Conservation (phyloP, 2,329 filamentous ascomycete species). For the Pseudogymnoascus sp. region DNA sequence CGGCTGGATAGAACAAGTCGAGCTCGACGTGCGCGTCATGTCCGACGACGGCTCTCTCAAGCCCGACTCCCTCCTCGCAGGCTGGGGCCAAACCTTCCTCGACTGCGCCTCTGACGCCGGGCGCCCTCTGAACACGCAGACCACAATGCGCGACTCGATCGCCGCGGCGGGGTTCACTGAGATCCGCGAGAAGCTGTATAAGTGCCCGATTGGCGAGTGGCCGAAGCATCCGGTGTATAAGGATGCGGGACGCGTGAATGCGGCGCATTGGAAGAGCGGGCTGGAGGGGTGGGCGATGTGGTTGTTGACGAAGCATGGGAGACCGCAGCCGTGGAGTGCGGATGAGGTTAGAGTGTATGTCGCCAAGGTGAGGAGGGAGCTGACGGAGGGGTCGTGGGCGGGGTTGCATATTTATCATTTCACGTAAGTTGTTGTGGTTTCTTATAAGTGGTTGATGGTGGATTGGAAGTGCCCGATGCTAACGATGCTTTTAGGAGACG, state of each 20-base stretch:
- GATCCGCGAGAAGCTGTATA: not conserved
- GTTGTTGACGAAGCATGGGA: constrained; percentile 23
- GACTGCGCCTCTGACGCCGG: constrained; percentile 20
- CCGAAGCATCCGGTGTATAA: constrained; percentile 11
- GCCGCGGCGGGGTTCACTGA: constrained; percentile 16
- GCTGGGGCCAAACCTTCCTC: constrained; percentile 21
- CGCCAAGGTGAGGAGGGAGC: constrained; percentile 18
- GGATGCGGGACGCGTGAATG: constrained; percentile 17
- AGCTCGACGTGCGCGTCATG: not conserved
- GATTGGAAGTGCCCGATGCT: too few species aligned
- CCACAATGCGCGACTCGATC: constrained; percentile 22
- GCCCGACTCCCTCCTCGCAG: constrained; percentile 13
- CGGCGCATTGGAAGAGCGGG: constrained; percentile 24
- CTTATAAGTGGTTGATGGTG: not conserved
- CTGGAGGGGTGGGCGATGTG: constrained; percentile 27
- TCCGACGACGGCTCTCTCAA: constrained; percentile 11
- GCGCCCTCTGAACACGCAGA: constrained; percentile 19
- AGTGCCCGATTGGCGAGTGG: constrained; percentile 3
- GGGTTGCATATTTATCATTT: constrained; percentile 3
- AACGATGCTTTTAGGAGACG: not conserved
- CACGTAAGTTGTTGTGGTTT: not conserved
- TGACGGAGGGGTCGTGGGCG: constrained; percentile 11
- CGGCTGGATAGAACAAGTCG: constrained; percentile 11
- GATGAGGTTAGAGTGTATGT: constrained; percentile 23
- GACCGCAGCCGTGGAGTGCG: constrained; percentile 19